A percentile compares a stretch with the other conserved stretches of the same genome.
Evolutionary conservation across 352 stramenopile genomes (phyloP).

Genomic region (Peronospora tabacina): DNA sequence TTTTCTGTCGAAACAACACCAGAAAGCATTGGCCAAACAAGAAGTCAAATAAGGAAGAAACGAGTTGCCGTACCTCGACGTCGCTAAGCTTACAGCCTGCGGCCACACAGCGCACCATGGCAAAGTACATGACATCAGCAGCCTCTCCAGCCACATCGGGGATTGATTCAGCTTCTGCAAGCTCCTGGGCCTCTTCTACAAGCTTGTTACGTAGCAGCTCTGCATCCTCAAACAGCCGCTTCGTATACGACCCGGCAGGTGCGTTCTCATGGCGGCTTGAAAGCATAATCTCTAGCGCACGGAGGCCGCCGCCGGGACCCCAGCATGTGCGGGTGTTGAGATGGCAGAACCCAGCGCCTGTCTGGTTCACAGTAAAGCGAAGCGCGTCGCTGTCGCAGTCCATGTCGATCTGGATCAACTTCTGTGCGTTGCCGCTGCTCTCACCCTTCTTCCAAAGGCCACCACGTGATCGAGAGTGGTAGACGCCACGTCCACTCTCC

Average conservation of each 20-base stretch:
- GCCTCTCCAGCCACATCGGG: constrained; percentile 90
- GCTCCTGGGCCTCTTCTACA: constrained; percentile 93
- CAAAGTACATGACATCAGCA: constrained; percentile 95
- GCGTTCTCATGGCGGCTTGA: constrained; percentile 79
- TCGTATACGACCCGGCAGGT: constrained; percentile 93
- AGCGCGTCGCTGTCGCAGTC: constrained; percentile 95
- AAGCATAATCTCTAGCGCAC: constrained; percentile 87
- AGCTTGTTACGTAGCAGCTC: constrained; percentile 92
- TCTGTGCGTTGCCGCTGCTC: constrained; percentile 91
- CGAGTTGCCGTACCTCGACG: constrained; percentile 51
- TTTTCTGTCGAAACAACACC: constrained; percentile 31
- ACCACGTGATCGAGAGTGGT: constrained; percentile 90
- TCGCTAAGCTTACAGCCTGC: constrained; percentile 90
- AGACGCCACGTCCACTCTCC: constrained; percentile 85
- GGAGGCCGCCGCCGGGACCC: constrained; percentile 81
- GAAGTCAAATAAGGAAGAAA: constrained; percentile 2
- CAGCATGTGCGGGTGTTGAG: constrained; percentile 92
- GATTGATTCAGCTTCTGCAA: constrained; percentile 80
- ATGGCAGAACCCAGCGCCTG: constrained; percentile 66
- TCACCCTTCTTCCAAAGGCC: constrained; percentile 94
- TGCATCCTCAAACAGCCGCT: constrained; percentile 91
- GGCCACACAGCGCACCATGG: constrained; percentile 89
- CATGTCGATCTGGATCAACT: constrained; percentile 88
- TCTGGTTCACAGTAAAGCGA: constrained; percentile 91
- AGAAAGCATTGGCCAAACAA: constrained; percentile 7